Base-by-base conservation (phyloP, 345 rosid genomes). In the Erodium maritimum region DNA sequence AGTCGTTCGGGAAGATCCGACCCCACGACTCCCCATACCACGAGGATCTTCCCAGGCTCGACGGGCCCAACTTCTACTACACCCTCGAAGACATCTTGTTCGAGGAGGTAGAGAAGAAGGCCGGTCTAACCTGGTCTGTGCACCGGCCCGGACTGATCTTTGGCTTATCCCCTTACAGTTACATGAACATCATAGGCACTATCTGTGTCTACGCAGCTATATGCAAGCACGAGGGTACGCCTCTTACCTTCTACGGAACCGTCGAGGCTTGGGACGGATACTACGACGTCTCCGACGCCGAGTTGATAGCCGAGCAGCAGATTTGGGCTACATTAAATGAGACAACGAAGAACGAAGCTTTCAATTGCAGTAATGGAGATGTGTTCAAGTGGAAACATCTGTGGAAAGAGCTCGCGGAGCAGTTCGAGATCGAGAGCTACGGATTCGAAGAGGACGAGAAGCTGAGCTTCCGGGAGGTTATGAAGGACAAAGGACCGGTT, bases 311-410 rank as follows among this genome's bases (percentile, higher is more conserved):
- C 0, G 95, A 91, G 82, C 96, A 91, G 58, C 87, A 87, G 51
- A 87, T 87, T 54, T 90, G 95, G 95, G 88, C 93, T 0, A 71
- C 90, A 22, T 90, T 86, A 59, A 95, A 90, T 59, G 78, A 73
- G 0, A 67, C 72, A 21, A 84, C 95, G 0, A 68, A 65, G 63
- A 80, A 84, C 62, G 85, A 87, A 69, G 95, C 88, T 1, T 90
- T 90, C 67, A 87, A 90, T 68, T 75, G 82, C 64, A 67, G 54
- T 63, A 87, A 90, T 17, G 97, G 83, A 0, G 93, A 87, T 65
- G 79, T 84, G 56, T 87, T 79, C 68, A 85, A 73, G 78, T 85
- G 95, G 95, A 90, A 85, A 73, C 90, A 87, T 55, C 63, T 90
- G 21, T 90, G 97, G 95, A 81, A 72, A 69, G 52, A 75, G 34